Percentiles rank a stretch among this genome's conserved stretches.
Evolutionary conservation across 1,139 yeast genomes (phyloP).

Genomic region (Lizanozyma gosingica): DNA sequence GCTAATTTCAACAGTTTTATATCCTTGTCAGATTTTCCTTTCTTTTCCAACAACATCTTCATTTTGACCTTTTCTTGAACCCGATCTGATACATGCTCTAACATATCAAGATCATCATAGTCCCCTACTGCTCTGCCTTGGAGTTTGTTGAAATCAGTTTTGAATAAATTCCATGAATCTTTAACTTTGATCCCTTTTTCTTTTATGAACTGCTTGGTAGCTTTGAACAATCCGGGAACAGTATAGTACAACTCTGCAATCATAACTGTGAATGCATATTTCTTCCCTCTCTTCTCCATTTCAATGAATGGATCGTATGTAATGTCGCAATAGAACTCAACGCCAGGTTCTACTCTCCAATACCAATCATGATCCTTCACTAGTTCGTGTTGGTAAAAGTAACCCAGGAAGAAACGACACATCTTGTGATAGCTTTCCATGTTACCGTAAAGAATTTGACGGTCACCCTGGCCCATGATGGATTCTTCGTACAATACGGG

Average conservation of each 20-base stretch:
- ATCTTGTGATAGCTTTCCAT: constrained; percentile 65
- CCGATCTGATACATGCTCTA: constrained; percentile 6
- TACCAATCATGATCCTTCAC: constrained; percentile 72
- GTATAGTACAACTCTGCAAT: constrained; percentile 71
- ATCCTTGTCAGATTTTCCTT: constrained; percentile 1
- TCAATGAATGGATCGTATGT: constrained; percentile 85
- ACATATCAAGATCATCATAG: constrained; percentile 16
- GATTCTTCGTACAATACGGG: constrained; percentile 40
- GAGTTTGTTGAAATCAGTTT: constrained; percentile 20
- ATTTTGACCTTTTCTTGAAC: constrained; percentile 10
- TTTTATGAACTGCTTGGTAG: constrained; percentile 55
- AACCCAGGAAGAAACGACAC: constrained; percentile 72
- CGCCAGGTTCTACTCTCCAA: constrained; percentile 93
- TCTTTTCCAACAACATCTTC: constrained; percentile 7
- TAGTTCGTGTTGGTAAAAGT: constrained; percentile 66
- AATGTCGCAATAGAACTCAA: constrained; percentile 79
- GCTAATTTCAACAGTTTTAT: background rate
- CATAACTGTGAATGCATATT: constrained; percentile 76
- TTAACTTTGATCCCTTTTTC: constrained; percentile 38
- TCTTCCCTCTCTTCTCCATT: constrained; percentile 62
- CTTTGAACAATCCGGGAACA: constrained; percentile 69
- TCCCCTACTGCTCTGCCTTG: constrained; percentile 14
- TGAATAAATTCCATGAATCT: constrained; percentile 51
- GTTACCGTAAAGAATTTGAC: constrained; percentile 74
- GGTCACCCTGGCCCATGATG: constrained; percentile 66